A percentile compares a stretch with the other conserved stretches of the same genome.
These are phyloP conservation scores for Stygiomarasmius scandens DNA, from an alignment of 1,284 basidiomycete species.

Conservation along the genomic window DNA sequence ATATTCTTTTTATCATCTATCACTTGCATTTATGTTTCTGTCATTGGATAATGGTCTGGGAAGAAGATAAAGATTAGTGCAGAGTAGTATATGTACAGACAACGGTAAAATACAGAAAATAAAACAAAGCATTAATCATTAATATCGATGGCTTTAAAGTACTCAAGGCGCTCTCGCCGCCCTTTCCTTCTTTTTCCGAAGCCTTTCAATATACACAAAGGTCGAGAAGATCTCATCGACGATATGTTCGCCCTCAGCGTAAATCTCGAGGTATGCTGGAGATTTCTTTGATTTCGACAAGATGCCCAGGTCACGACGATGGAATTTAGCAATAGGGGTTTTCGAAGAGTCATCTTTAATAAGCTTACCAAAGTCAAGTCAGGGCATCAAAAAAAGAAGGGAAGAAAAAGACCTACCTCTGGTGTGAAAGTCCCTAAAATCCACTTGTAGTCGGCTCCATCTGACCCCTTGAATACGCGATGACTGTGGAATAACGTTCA, in stretches of 20 bases:
- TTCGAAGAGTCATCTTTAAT: neutral
- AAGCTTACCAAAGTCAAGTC: too few species aligned
- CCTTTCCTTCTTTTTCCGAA: neutral
- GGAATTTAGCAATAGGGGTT: constrained; percentile 4
- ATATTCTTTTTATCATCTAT: too few species aligned
- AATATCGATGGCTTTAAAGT: too few species aligned
- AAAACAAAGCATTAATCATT: too few species aligned
- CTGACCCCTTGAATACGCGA: constrained; percentile 33
- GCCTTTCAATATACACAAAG: neutral
- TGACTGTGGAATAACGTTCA: constrained; percentile 25
- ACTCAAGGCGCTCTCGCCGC: too few species aligned
- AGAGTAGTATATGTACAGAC: too few species aligned
- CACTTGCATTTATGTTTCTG: too few species aligned
- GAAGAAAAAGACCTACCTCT: constrained; percentile 28
- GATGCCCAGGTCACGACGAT: neutral
- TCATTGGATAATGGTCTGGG: too few species aligned
- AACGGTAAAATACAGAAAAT: too few species aligned
- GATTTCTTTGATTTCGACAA: neutral
- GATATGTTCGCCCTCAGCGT: neutral
- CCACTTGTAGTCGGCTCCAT: constrained; percentile 41
- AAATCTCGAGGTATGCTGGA: neutral
- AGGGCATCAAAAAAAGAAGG: too few species aligned
- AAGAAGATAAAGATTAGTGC: too few species aligned
- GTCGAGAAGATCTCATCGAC: neutral
- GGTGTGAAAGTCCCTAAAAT: constrained; percentile 22